phyloP scores from a whole-genome alignment of 805 yeast species.

The Metschnikowia gelsemii region DNA sequence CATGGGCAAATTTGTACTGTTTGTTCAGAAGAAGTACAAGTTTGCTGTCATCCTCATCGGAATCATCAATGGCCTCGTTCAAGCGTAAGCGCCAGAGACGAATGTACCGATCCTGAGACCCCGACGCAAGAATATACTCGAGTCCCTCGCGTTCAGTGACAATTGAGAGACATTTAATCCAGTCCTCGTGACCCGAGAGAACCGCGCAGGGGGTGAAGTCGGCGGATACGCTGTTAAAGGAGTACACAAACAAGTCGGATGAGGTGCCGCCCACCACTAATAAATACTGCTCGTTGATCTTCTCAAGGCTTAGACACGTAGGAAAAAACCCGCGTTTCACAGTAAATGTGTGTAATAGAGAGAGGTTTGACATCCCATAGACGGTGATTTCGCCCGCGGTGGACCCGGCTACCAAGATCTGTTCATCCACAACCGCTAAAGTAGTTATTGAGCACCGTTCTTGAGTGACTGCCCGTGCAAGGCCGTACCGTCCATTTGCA shows the following conservation, averaged over 20 bases:
- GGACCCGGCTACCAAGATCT: conserved; percentile 57
- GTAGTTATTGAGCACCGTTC: conserved; percentile 56
- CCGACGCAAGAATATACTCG: conserved; percentile 74
- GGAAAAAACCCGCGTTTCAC: conserved; percentile 53
- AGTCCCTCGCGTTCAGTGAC: conserved; percentile 46
- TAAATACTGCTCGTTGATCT: conserved; percentile 39
- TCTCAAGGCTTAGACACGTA: conserved; percentile 33
- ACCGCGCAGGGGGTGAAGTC: conserved; percentile 45
- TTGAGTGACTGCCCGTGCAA: conserved; percentile 31
- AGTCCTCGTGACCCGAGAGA: conserved; percentile 91
- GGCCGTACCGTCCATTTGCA: conserved; percentile 26
- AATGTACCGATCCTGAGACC: conserved; percentile 90
- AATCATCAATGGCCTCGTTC: conserved; percentile 54
- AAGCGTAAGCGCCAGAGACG: conserved; percentile 79
- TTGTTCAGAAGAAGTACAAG: conserved; percentile 65
- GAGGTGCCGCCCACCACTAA: conserved; percentile 76
- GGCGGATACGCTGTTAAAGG: conserved; percentile 32
- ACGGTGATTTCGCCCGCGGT: conserved; percentile 58
- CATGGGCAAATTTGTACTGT: conserved; percentile 55
- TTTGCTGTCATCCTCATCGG: conserved; percentile 53
- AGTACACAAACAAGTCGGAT: conserved; percentile 51
- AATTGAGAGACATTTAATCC: conserved; percentile 79
- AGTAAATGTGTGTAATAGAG: conserved; percentile 28
- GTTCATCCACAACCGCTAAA: conserved; percentile 41
- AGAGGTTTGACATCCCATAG: conserved; percentile 42